These are phyloP conservation scores for Leccinellum luteum DNA, from an alignment of 768 basidiomycete species.

Conservation along the genomic window DNA sequence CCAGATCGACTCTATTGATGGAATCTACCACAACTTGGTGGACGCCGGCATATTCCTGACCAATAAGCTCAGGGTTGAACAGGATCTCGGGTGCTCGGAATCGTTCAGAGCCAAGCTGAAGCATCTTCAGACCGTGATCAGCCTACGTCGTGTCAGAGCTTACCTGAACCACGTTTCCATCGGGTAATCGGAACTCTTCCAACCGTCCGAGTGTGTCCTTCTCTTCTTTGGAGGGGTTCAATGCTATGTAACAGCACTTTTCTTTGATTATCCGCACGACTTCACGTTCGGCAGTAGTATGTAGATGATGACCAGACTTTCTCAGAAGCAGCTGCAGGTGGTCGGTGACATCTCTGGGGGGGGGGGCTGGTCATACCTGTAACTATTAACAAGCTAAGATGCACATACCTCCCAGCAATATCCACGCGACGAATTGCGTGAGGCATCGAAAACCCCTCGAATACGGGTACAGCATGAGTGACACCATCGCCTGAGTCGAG, in stretches of 20 bases:
- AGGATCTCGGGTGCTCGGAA: slow-evolving; percentile 97
- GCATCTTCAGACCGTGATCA: slow-evolving; percentile 11
- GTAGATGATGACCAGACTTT: slow-evolving; percentile 91
- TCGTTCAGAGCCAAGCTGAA: slow-evolving; percentile 87
- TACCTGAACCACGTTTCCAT: slow-evolving; percentile 91
- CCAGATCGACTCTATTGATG: slow-evolving; percentile 93
- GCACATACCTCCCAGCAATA: slow-evolving; percentile 82
- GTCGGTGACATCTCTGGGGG: slow-evolving; percentile 87
- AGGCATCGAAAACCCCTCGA: slow-evolving; percentile 99
- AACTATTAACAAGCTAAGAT: background rate
- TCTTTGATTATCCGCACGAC: slow-evolving; percentile 98
- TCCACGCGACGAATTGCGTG: slow-evolving; percentile 96
- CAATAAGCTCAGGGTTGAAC: slow-evolving; percentile 96
- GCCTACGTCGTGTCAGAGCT: slow-evolving; percentile 21
- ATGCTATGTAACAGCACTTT: slow-evolving; percentile 93
- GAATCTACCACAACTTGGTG: slow-evolving; percentile 99
- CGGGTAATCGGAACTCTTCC: slow-evolving; percentile 92
- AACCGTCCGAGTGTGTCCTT: slow-evolving; percentile 75
- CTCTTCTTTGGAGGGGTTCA: slow-evolving; percentile 93
- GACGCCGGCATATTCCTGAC: slow-evolving; percentile 94
- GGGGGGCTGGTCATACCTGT: slow-evolving; percentile 1
- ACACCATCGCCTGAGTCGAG: slow-evolving; percentile 99
- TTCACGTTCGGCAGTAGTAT: slow-evolving; percentile 96
- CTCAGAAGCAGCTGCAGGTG: slow-evolving; percentile 91
- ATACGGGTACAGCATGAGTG: slow-evolving; percentile 97